phyloP scores from a whole-genome alignment of 805 yeast genomes.

The Lachancea meyersii region DNA sequence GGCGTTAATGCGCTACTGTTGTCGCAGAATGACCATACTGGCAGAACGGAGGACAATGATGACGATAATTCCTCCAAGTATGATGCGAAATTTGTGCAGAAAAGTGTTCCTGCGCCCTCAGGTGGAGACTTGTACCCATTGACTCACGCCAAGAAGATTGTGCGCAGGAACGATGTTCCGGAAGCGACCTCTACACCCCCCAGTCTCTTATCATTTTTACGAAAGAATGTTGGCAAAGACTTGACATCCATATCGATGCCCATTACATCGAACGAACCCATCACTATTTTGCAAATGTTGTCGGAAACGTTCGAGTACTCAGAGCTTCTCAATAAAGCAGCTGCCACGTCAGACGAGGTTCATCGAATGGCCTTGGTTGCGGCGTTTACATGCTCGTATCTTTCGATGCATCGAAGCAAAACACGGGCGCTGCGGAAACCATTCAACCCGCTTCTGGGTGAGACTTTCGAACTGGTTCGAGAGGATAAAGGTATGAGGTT shows the following conservation, averaged over 20 bases:
- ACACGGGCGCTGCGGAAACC: constrained; percentile 81
- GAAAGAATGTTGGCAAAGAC: constrained; percentile 92
- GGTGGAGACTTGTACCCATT: constrained; percentile 57
- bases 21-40: constrained; percentile 3
- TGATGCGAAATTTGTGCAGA: constrained; percentile 5
- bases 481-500: constrained; percentile 74
- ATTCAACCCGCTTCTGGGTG: constrained; percentile 90
- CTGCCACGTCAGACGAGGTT: constrained; percentile 42
- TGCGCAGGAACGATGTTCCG: constrained; percentile 53
- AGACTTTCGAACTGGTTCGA: constrained; percentile 82
- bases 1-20: constrained; percentile 8
- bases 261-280: constrained; percentile 87
- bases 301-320: constrained; percentile 78
- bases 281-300: constrained; percentile 71
- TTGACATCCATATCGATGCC: constrained; percentile 85
- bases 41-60: constrained; percentile 3
- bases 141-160: constrained; percentile 39
- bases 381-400: constrained; percentile 70
- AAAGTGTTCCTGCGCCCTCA: constrained; percentile 3
- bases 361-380: constrained; percentile 62
- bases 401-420: constrained; percentile 67
- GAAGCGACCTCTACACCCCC: constrained; percentile 70
- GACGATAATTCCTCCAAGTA: constrained; percentile 9
- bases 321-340: constrained; percentile 56
- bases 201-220: constrained; percentile 65